These are phyloP conservation scores for Gonapodya prolifera DNA, from an alignment of 192 early-diverging fungal genomes.

Conservation along the genomic window DNA sequence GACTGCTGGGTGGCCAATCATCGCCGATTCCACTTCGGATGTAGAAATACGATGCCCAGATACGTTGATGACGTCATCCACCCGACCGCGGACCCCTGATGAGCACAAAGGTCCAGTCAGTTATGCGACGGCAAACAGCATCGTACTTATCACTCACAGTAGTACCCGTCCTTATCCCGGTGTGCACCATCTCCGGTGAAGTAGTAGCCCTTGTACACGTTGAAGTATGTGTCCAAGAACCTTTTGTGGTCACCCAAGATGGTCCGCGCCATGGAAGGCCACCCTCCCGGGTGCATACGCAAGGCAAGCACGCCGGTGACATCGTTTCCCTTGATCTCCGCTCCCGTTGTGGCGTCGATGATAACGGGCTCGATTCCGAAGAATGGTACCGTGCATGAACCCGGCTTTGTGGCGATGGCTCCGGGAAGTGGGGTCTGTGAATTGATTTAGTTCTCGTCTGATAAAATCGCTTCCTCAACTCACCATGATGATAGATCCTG, in stretches of 20 bases:
- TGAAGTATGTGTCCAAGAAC: constrained; percentile 86
- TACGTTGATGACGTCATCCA: constrained; percentile 87
- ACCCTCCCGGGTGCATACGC: constrained; percentile 49
- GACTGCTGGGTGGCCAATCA: neutral
- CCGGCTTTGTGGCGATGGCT: constrained; percentile 77
- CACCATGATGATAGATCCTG: constrained; percentile 71
- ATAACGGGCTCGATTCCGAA: constrained; percentile 87
- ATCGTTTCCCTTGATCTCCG: constrained; percentile 70
- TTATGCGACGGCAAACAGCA: too few species aligned
- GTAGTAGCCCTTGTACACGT: constrained; percentile 83
- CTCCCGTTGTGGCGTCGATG: constrained; percentile 71
- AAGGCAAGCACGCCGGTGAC: constrained; percentile 89
- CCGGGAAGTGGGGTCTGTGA: constrained; percentile 68
- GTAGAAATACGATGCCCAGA: constrained; percentile 88
- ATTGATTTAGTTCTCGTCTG: neutral
- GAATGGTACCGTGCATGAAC: constrained; percentile 90
- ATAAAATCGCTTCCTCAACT: neutral
- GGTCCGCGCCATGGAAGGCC: constrained; percentile 79
- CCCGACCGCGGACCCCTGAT: neutral
- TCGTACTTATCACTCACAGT: constrained; percentile 1
- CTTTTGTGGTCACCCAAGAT: constrained; percentile 83
- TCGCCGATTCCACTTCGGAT: constrained; percentile 58
- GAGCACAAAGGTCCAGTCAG: too few species aligned
- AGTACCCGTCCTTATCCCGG: constrained; percentile 5
- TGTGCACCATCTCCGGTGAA: constrained; percentile 41